Evolutionary conservation across 768 basidiomycete genomes (phyloP).

Genomic region (Auricularia sp.): DNA sequence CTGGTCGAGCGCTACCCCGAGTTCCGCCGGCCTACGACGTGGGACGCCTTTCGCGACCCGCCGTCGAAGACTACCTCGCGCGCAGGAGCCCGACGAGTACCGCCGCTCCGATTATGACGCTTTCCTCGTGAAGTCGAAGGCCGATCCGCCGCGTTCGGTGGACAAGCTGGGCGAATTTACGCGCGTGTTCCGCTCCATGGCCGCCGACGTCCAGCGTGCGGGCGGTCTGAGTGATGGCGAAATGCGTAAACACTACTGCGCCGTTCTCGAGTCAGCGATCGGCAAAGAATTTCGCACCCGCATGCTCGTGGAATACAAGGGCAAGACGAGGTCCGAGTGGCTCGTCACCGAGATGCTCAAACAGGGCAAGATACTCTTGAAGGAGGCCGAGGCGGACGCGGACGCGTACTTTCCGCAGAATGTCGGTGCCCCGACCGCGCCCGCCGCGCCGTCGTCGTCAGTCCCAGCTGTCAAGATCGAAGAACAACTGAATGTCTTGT

Average conservation of each 20-base stretch:
- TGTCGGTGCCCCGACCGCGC: too few species aligned
- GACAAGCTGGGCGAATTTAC: neutral
- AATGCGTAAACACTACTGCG: neutral
- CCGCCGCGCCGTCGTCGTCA: too few species aligned
- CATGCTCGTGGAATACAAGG: neutral
- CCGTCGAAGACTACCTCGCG: neutral
- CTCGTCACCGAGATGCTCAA: neutral
- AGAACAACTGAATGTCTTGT: too few species aligned
- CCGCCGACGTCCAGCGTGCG: neutral
- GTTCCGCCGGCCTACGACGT: neutral
- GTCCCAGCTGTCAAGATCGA: too few species aligned
- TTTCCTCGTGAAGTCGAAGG: neutral
- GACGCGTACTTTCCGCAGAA: too few species aligned
- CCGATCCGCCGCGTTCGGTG: neutral
- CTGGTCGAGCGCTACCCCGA: neutral
- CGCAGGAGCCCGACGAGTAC: neutral
- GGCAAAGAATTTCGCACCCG: neutral
- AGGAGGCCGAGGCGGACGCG: too few species aligned
- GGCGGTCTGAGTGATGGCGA: neutral
- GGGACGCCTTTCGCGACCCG: neutral
- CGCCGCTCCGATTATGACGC: neutral
- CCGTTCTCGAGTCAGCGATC: neutral
- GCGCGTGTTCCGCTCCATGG: neutral
- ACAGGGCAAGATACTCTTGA: too few species aligned
- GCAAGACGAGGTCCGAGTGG: neutral